Evolutionary conservation across 2,329 filamentous ascomycete genomes (phyloP).

Genomic region (Fusarium torreyae): DNA sequence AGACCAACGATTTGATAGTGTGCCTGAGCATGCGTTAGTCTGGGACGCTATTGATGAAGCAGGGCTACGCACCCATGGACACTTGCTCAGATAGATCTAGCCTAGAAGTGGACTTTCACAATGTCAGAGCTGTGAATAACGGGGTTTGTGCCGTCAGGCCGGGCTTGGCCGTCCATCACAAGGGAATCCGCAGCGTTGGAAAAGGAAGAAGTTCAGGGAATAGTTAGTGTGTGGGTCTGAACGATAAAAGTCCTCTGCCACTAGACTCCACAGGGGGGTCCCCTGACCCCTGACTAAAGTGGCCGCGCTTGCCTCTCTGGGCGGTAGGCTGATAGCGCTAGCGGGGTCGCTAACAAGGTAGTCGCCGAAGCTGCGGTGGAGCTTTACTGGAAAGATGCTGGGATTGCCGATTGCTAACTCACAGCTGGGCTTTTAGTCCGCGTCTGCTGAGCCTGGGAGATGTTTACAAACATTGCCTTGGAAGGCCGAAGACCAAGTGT

Average conservation of each 20-base stretch:
- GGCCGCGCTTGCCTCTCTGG: slow-evolving; percentile 14
- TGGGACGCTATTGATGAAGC: slow-evolving; percentile 39
- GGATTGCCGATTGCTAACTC: slow-evolving; percentile 21
- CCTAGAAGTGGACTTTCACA: neutral
- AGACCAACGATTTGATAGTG: slow-evolving; percentile 34
- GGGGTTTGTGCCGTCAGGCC: slow-evolving; percentile 28
- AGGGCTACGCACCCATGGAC: slow-evolving; percentile 13
- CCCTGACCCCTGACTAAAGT: slow-evolving; percentile 33
- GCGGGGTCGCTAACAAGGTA: slow-evolving; percentile 20
- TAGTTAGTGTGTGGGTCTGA: slow-evolving; percentile 20
- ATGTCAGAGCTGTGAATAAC: slow-evolving; percentile 21
- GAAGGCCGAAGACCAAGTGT: neutral
- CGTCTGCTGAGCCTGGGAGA: neutral
- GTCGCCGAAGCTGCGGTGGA: slow-evolving; percentile 35
- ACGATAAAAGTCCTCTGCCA: slow-evolving; percentile 29
- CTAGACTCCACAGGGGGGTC: slow-evolving; percentile 7
- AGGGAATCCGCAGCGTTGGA: slow-evolving; percentile 13
- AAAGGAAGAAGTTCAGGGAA: slow-evolving; percentile 25
- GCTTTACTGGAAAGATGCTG: slow-evolving; percentile 6
- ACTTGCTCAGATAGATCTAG: slow-evolving; percentile 26
- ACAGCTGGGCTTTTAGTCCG: slow-evolving; percentile 10
- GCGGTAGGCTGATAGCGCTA: slow-evolving; percentile 6
- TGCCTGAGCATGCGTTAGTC: slow-evolving; percentile 36
- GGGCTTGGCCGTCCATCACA: slow-evolving; percentile 23
- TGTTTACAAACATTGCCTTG: slow-evolving; percentile 13